Percentiles rank a stretch among this genome's conserved stretches.
Evolutionary conservation across 2,329 filamentous ascomycete genomes (phyloP).

Genomic region (Beauveria bassiana): DNA sequence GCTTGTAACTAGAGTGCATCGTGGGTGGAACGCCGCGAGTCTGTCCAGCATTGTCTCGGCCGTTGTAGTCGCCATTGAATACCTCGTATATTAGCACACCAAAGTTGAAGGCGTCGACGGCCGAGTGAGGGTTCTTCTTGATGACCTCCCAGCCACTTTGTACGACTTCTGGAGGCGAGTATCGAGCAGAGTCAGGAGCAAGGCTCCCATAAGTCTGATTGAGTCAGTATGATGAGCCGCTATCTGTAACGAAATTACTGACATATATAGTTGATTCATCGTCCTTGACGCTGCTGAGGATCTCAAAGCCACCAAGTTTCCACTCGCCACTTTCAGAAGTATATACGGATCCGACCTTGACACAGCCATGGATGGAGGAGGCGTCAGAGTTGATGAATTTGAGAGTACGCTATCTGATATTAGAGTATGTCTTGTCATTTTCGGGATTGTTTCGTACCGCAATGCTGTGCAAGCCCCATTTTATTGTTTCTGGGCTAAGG

Average conservation of each 20-base stretch:
- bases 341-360: slow-evolving; percentile 81
- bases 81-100: slow-evolving; percentile 81
- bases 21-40: slow-evolving; percentile 77
- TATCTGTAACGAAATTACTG: slow-evolving; percentile 5
- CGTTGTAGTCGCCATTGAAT: slow-evolving; percentile 78
- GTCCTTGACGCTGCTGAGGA: slow-evolving; percentile 90
- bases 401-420: slow-evolving; percentile 61
- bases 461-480: slow-evolving; percentile 88
- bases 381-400: slow-evolving; percentile 97
- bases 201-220: slow-evolving; percentile 73
- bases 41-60: slow-evolving; percentile 72
- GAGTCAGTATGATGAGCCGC: background rate
- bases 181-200: slow-evolving; percentile 75
- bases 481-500: slow-evolving; percentile 82
- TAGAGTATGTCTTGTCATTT: background rate
- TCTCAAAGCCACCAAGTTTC: slow-evolving; percentile 91
- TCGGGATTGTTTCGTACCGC: slow-evolving; percentile 47
- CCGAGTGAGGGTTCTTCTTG: slow-evolving; percentile 71
- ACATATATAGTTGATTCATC: slow-evolving; percentile 90
- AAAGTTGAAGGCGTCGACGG: slow-evolving; percentile 81
- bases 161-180: slow-evolving; percentile 78
- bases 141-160: slow-evolving; percentile 87
- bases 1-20: slow-evolving; percentile 89
- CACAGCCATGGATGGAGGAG: slow-evolving; percentile 78
- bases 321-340: slow-evolving; percentile 95